These are phyloP conservation scores for Paragyromitra xinjiangensis DNA, from an alignment of 495 filamentous ascomycete genomes.

Conservation along the genomic window DNA sequence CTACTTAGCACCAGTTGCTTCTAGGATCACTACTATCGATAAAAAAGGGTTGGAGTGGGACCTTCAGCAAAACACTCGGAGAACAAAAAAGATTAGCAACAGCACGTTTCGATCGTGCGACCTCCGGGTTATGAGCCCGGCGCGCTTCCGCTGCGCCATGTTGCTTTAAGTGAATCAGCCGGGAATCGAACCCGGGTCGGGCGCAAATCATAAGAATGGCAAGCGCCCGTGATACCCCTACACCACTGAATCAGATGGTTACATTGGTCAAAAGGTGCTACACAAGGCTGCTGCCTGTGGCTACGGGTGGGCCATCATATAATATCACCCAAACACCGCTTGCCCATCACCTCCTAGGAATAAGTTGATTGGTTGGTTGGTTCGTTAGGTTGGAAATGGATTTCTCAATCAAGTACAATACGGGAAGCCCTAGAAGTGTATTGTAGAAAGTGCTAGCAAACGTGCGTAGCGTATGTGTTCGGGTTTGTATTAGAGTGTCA, in stretches of 20 bases:
- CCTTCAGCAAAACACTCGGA: too few relatives aligned
- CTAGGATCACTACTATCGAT: too few relatives aligned
- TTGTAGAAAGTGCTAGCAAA: too few relatives aligned
- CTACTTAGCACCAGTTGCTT: too few relatives aligned
- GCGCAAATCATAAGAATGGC: constrained; percentile 38
- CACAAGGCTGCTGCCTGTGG: not conserved
- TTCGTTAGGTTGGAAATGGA: too few relatives aligned
- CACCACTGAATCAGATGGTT: constrained; percentile 38
- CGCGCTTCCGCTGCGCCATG: constrained; percentile 59
- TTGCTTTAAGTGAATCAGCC: constrained; percentile 52
- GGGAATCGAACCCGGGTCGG: constrained; percentile 47
- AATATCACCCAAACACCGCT: not conserved
- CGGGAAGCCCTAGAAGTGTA: too few relatives aligned
- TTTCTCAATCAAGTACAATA: too few relatives aligned
- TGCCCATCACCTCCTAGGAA: too few relatives aligned
- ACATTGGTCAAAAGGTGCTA: not conserved
- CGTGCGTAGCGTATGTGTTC: too few relatives aligned
- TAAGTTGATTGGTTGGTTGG: too few relatives aligned
- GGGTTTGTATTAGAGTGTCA: too few relatives aligned
- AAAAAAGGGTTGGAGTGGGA: not conserved
- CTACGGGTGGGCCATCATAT: not conserved
- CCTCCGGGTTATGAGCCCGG: constrained; percentile 66
- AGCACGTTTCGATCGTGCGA: constrained; percentile 64
- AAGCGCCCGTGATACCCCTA: constrained; percentile 49
- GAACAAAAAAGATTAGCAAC: constrained; percentile 58